phyloP scores from a whole-genome alignment of 78 protist species.

The Andalucia godoyi region DNA sequence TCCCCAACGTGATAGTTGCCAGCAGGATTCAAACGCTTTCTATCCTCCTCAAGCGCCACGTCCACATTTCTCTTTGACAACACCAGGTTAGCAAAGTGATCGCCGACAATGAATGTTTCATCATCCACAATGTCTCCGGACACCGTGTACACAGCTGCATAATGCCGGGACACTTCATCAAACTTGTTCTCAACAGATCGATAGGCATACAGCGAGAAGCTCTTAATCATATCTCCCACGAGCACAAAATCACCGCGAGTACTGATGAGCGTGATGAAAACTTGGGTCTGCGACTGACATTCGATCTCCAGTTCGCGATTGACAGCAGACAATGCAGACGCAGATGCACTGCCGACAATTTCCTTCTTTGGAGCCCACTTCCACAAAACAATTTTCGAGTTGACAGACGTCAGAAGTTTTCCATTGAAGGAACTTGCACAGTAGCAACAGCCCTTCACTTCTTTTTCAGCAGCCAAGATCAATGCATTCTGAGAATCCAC shows the following conservation, averaged over 20 bases:
- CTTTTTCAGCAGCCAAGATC: constrained; percentile 2
- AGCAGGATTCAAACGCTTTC: constrained; percentile 30
- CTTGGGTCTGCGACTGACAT: constrained; percentile 47
- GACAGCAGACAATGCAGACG: background rate
- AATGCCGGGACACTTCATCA: constrained; percentile 19
- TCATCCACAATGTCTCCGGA: constrained; percentile 55
- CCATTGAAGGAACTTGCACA: constrained; percentile 36
- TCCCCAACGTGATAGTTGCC: constrained; percentile 77
- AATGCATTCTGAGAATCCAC: constrained; percentile 1
- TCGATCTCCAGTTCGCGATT: constrained; percentile 15
- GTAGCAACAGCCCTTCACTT: constrained; percentile 28
- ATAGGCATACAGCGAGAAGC: constrained; percentile 46
- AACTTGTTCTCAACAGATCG: constrained; percentile 7
- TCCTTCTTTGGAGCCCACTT: background rate
- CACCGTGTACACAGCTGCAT: constrained; percentile 51
- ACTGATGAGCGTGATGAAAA: constrained; percentile 28
- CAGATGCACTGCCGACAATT: background rate
- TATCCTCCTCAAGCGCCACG: constrained; percentile 55
- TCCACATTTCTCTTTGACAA: constrained; percentile 38
- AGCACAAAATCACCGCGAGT: constrained; percentile 67
- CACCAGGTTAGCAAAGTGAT: no score
- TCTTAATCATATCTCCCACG: constrained; percentile 79
- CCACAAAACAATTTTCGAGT: constrained; percentile 22
- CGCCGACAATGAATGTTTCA: constrained; percentile 67
- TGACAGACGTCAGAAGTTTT: constrained; percentile 50